These are phyloP conservation scores for Saturnispora ahearnii DNA, from an alignment of 805 yeast genomes.

Conservation along the genomic window DNA sequence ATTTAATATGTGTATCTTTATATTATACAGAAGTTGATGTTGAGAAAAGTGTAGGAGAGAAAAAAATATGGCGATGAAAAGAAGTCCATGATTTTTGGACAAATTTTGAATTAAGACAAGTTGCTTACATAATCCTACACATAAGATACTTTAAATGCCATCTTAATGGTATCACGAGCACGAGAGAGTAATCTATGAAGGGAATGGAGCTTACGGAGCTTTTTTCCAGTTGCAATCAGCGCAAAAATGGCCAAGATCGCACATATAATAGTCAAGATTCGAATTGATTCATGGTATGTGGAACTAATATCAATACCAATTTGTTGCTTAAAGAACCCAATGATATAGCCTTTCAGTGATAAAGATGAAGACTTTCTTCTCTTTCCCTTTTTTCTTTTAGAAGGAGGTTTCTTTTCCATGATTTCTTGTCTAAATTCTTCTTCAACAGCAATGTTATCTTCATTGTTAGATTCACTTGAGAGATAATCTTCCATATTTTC, in stretches of 20 bases:
- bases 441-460: background rate
- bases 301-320: background rate
- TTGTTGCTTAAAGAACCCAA: background rate
- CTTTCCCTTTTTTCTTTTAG: background rate
- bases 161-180: background rate
- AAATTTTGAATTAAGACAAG: background rate
- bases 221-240: background rate
- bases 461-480: background rate
- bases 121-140: background rate
- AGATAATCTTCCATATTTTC: no score
- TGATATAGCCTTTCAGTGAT: background rate
- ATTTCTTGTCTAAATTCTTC: background rate
- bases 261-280: background rate
- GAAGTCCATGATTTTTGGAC: background rate
- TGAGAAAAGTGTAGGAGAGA: background rate
- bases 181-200: background rate
- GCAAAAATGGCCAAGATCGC: conserved; percentile 1
- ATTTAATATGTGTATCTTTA: background rate
- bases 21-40: background rate
- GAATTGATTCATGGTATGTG: background rate
- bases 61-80: background rate
- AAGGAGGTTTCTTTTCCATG: background rate
- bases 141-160: conserved; percentile 7
- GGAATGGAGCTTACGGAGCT: background rate
- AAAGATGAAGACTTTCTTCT: background rate